phyloP scores from a whole-genome alignment of 2,329 filamentous ascomycete genomes.

The Fusarium chuoi region DNA sequence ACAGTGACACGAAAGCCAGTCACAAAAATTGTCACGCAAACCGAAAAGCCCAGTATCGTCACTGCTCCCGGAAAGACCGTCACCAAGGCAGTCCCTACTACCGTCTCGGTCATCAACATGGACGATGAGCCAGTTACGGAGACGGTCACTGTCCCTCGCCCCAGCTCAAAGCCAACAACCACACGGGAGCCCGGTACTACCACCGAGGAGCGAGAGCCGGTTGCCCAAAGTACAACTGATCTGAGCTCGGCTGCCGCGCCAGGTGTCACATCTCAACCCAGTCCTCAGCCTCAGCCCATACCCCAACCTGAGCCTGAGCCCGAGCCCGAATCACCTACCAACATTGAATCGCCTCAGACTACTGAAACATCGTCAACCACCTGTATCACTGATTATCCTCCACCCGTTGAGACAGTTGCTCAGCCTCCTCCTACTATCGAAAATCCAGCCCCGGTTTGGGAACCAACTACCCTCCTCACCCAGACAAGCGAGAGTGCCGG shows the following conservation, averaged over 20 bases:
- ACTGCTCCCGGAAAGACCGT: constrained; percentile 42
- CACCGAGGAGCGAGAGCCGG: background rate
- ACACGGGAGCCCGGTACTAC: background rate
- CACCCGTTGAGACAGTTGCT: constrained; percentile 11
- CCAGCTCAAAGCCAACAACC: constrained; percentile 4
- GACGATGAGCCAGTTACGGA: constrained; percentile 34
- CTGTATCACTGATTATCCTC: background rate
- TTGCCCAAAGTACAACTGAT: background rate
- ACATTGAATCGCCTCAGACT: background rate
- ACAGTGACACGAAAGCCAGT: constrained; percentile 47
- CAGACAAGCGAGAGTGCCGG: constrained; percentile 7
- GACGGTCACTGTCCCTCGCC: constrained; percentile 42
- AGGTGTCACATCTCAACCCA: constrained; percentile 8
- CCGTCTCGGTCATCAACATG: constrained; percentile 48
- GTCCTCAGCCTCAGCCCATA: constrained; percentile 8
- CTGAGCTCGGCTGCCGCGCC: constrained; percentile 15
- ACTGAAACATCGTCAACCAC: background rate
- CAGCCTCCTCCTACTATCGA: background rate
- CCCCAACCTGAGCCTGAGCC: constrained; percentile 17
- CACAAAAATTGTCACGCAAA: constrained; percentile 44
- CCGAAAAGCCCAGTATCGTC: constrained; percentile 43
- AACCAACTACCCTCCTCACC: constrained; percentile 18
- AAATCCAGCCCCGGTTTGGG: background rate
- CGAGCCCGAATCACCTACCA: constrained; percentile 12
- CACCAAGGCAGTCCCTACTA: constrained; percentile 45